Evolutionary conservation across 164 flowering plant genomes (phyloP), one percentile per base, ranked within the genome.

Genomic region (Aristolochia fimbriata): DNA sequence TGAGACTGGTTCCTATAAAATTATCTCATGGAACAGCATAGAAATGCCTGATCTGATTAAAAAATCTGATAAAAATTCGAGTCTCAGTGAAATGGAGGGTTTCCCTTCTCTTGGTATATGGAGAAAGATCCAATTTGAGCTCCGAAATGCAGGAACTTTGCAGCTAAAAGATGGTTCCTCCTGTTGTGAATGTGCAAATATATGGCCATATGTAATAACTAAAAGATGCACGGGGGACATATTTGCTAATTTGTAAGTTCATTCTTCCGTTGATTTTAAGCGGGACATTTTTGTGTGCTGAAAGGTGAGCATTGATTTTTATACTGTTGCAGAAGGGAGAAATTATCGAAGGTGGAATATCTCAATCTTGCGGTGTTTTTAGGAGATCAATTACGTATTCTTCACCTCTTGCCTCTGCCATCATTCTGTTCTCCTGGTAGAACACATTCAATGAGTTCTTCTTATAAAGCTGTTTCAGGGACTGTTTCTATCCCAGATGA

Each of bases 201-300:
- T 81, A 56, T 92, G 96, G 91, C 98, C 98, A 1, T 92, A 79
- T 64, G 75, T 89, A 19, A 74, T 92, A 66, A 84, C 85, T 47
- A 83, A 75, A 70, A 65, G 96, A 69, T 93, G 97, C 82, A 81
- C 71, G 66, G 98, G 98, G 64, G 77, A 82, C 58, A 80, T 86
- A 33, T 84, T 76, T 75, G 92, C 88, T 27, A 78, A 84, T 61
- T 23, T 92, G 98, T 92, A 78, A 74, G 96, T 79, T 66, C 7
- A 49, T 30, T 33, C 17, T 22, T 22, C 30, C 9, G 4, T 11
- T 22, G 15, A 11, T 22, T 22, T 9, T 3, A 27, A 9, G 30
- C 56, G 20, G 20, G 23, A 2, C 16, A 52, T 22, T 22, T 52
- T 14, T 52, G 43, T 37, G 1, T 37, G 43, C 10, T 3, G 12